These are phyloP conservation scores for Aphanomyces euteiches DNA, from an alignment of 352 stramenopile species.

Conservation along the genomic window DNA sequence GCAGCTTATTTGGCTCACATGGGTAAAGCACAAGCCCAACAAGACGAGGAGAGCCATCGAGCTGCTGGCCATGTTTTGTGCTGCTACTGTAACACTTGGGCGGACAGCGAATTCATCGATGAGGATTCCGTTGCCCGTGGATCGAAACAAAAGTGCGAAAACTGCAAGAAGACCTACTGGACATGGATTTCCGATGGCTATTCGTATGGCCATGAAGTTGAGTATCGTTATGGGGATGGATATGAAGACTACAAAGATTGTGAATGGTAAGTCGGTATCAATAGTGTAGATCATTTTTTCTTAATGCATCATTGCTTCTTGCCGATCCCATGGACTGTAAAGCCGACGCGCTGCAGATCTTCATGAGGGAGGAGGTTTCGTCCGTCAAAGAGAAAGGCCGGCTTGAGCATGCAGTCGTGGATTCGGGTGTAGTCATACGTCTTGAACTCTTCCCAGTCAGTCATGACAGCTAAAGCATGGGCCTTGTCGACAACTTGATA, in stretches of 20 bases:
- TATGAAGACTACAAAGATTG: not conserved
- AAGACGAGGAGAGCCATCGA: not conserved
- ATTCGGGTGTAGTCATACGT: conserved; percentile 95
- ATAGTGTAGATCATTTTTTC: too few species aligned
- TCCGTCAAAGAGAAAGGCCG: conserved; percentile 99
- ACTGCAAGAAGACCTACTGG: conserved; percentile 25
- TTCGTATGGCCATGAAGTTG: conserved; percentile 4
- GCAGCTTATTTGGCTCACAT: not conserved
- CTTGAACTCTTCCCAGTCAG: conserved; percentile 99
- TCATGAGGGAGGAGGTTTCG: conserved; percentile 96
- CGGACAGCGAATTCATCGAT: conserved; percentile 13
- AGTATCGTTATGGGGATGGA: not conserved
- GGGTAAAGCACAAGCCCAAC: not conserved
- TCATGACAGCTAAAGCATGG: conserved; percentile 93
- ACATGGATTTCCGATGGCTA: conserved; percentile 28
- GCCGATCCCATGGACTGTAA: conserved; percentile 98
- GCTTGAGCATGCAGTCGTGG: conserved; percentile 96
- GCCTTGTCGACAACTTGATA: conserved; percentile 91
- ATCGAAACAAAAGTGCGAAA: conserved; percentile 9
- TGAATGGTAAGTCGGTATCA: not conserved
- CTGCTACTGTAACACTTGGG: conserved; percentile 18
- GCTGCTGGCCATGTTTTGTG: conserved; percentile 7
- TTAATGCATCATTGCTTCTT: conserved; percentile 37
- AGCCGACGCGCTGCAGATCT: conserved; percentile 92
- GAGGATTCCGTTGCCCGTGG: conserved; percentile 20